Evolutionary conservation across 345 rosid species (phyloP).

Genomic region (Limnanthes douglasii): DNA sequence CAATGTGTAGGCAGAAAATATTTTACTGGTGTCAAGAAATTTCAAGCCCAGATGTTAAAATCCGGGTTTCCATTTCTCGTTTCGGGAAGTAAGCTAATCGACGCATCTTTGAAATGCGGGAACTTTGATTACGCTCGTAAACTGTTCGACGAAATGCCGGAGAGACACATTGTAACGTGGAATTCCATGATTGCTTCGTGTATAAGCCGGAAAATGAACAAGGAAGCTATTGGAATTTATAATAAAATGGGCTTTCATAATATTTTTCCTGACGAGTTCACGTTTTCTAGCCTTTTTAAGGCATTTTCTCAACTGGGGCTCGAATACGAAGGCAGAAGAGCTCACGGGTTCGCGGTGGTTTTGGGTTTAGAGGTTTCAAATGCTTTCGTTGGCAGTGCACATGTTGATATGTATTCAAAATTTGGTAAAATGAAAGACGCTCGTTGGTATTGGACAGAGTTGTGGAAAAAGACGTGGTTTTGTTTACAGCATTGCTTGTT

Average conservation of each 20-base stretch:
- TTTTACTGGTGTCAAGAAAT: slow-evolving; percentile 11
- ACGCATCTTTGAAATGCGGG: slow-evolving; percentile 34
- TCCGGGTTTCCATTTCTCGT: slow-evolving; percentile 14
- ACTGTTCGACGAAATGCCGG: slow-evolving; percentile 47
- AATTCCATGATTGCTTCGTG: slow-evolving; percentile 36
- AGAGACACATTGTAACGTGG: slow-evolving; percentile 40
- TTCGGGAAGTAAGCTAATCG: slow-evolving; percentile 34
- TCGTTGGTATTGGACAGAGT: slow-evolving; percentile 23
- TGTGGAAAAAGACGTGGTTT: slow-evolving; percentile 29
- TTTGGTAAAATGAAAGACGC: slow-evolving; percentile 38
- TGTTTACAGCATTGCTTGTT: slow-evolving; percentile 36
- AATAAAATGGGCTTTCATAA: slow-evolving; percentile 23
- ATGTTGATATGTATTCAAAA: slow-evolving; percentile 39
- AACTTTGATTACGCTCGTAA: slow-evolving; percentile 24
- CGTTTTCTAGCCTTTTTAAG: slow-evolving; percentile 31
- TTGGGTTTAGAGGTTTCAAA: slow-evolving; percentile 31
- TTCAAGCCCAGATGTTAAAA: slow-evolving; percentile 25
- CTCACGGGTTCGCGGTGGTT: slow-evolving; percentile 29
- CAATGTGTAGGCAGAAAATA: slow-evolving; percentile 18
- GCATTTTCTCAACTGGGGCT: slow-evolving; percentile 26
- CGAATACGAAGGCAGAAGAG: slow-evolving; percentile 20
- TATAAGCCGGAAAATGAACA: slow-evolving; percentile 15
- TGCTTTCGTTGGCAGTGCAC: slow-evolving; percentile 34
- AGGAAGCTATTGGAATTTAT: slow-evolving; percentile 28
- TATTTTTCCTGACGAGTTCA: slow-evolving; percentile 36